Evolutionary conservation across 164 flowering plant species (phyloP).

Genomic region (Kalanchoe fedtschenkoi): DNA sequence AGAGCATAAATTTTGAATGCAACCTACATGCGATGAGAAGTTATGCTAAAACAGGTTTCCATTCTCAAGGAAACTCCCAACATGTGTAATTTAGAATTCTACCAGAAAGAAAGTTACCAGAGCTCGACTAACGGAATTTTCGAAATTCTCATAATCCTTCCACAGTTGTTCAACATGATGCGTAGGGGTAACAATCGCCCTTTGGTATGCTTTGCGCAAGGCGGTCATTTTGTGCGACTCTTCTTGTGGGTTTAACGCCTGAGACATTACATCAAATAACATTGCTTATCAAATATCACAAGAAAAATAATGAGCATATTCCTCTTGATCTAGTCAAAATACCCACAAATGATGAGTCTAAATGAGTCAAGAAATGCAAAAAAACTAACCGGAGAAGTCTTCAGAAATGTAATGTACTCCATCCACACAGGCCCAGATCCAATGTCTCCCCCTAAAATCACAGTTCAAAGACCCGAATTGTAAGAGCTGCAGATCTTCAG

Average conservation of each 20-base stretch:
- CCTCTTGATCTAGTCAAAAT: too few relatives aligned
- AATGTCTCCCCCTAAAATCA: conserved; percentile 71
- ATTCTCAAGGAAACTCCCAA: not conserved
- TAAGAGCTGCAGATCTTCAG: not conserved
- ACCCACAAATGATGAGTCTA: not conserved
- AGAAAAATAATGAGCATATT: not conserved
- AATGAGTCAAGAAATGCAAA: not conserved
- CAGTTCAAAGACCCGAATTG: not conserved
- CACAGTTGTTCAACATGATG: conserved; percentile 94
- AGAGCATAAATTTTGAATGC: too few relatives aligned
- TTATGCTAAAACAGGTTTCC: not conserved
- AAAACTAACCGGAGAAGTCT: conserved; percentile 69
- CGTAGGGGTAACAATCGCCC: conserved; percentile 83
- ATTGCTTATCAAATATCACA: not conserved
- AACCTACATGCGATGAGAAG: not conserved
- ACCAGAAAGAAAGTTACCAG: conserved; percentile 37
- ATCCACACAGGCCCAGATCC: conserved; percentile 95
- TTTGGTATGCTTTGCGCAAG: conserved; percentile 77
- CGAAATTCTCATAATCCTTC: conserved; percentile 96
- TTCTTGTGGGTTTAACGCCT: conserved; percentile 64
- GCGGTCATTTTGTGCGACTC: conserved; percentile 85
- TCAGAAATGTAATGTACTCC: conserved; percentile 82
- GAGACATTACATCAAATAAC: conserved; percentile 16
- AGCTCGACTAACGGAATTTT: conserved; percentile 89
- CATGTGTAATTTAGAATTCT: too few relatives aligned